These are phyloP conservation scores for Penicillium sp. DNA, from an alignment of 2,329 filamentous ascomycete species.

Conservation along the genomic window DNA sequence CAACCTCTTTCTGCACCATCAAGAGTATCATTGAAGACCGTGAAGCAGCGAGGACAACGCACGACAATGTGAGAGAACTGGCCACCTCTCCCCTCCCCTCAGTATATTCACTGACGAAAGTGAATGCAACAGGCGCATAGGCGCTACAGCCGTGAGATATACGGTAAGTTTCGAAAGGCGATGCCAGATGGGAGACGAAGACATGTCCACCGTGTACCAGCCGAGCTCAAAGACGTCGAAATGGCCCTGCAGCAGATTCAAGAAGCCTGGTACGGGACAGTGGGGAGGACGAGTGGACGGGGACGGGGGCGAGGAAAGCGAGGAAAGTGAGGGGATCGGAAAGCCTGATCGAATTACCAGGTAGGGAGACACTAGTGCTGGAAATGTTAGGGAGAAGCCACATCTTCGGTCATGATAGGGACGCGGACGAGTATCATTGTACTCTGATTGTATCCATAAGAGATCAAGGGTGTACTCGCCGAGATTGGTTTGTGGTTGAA, in stretches of 20 bases:
- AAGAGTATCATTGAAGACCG: fast-evolving
- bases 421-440: too few relatives aligned
- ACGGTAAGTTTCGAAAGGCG: too few relatives aligned
- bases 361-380: not conserved
- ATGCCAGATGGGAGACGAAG: fast-evolving
- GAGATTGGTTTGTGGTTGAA: not conserved
- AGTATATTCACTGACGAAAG: fast-evolving
- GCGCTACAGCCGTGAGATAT: fast-evolving
- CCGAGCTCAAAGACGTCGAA: too few relatives aligned
- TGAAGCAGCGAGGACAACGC: too few relatives aligned
- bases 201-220: too few relatives aligned
- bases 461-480: not conserved
- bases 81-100: too few relatives aligned
- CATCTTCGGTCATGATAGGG: not conserved
- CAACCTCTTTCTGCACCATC: too few relatives aligned
- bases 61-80: too few relatives aligned
- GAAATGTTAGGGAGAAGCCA: not conserved
- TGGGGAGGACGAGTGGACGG: too few relatives aligned
- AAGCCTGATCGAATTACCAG: not conserved
- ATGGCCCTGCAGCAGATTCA: too few relatives aligned
- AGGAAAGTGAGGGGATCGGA: fast-evolving
- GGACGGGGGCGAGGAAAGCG: fast-evolving
- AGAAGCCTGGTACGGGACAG: fast-evolving
- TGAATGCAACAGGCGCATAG: too few relatives aligned
- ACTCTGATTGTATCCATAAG: not conserved